Evolutionary conservation across 305 asterid genomes (phyloP).

Genomic region (Rubia tinctorum): DNA sequence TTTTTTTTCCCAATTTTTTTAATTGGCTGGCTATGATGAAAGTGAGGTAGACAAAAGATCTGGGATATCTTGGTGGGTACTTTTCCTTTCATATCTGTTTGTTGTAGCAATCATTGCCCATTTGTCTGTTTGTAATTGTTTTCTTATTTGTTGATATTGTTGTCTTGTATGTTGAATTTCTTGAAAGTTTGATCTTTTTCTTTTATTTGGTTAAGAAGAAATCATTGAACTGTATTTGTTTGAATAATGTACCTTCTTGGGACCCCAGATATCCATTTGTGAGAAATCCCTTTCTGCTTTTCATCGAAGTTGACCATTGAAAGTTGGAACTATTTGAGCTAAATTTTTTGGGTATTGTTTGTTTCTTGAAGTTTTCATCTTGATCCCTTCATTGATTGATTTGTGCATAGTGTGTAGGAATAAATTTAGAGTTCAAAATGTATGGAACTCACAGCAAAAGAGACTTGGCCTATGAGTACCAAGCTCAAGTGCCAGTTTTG

Average conservation of each 20-base stretch:
- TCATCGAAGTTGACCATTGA: conserved; percentile 14
- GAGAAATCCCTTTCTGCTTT: not conserved
- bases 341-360: not conserved
- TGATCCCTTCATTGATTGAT: conserved; percentile 7
- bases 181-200: not conserved
- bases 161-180: not conserved
- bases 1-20: not conserved
- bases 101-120: not conserved
- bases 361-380: not conserved
- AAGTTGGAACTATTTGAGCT: not conserved
- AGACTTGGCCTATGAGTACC: conserved; percentile 44
- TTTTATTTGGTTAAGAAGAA: not conserved
- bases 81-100: conserved; percentile 5
- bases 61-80: conserved; percentile 9
- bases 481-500: conserved; percentile 53
- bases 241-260: conserved; percentile 4
- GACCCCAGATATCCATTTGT: conserved; percentile 12
- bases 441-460: conserved; percentile 41
- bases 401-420: conserved; percentile 4
- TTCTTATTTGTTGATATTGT: not conserved
- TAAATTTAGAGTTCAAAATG: conserved; percentile 28
- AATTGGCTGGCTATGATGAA: not conserved
- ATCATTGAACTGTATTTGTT: not conserved
- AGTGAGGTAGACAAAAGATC: conserved; percentile 15
- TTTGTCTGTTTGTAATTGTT: not conserved